Conservation (phyloP, 192 early-diverging fungal species). For the Mortierella alpina region DNA sequence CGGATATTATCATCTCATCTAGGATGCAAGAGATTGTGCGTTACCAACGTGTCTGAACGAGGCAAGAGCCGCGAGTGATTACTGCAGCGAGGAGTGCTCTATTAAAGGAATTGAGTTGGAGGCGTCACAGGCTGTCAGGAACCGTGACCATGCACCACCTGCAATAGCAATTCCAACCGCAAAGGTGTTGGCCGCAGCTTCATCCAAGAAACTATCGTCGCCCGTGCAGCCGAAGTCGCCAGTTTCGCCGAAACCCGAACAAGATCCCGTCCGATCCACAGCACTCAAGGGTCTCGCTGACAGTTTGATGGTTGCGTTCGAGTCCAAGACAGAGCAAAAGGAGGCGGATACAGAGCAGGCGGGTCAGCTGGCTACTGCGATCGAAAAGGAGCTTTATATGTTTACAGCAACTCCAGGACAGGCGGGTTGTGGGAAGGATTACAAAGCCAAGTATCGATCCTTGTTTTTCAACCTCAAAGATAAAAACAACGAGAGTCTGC, state of each 20-base stretch:
- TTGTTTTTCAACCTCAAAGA: slow-evolving; percentile 83
- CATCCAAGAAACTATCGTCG: slow-evolving; percentile 20
- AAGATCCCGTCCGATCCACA: slow-evolving; percentile 60
- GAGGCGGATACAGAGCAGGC: slow-evolving; percentile 43
- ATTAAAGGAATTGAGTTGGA: slow-evolving; percentile 57
- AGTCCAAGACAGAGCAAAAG: slow-evolving; percentile 1
- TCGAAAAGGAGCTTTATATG: slow-evolving; percentile 63
- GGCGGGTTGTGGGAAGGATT: slow-evolving; percentile 63
- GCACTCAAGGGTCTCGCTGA: slow-evolving; percentile 59
- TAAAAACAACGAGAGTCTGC: slow-evolving; percentile 81
- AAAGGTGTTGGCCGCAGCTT: slow-evolving; percentile 5
- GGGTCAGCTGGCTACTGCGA: slow-evolving; percentile 46
- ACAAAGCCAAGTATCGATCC: slow-evolving; percentile 85
- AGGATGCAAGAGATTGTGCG: slow-evolving; percentile 51
- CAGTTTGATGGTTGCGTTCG: slow-evolving; percentile 43
- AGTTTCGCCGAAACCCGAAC: slow-evolving; percentile 38
- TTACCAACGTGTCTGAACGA: slow-evolving; percentile 51
- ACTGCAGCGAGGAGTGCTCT: slow-evolving; percentile 59
- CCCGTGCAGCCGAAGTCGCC: slow-evolving; percentile 16
- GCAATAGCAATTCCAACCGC: slow-evolving; percentile 12
- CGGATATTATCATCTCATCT: neutral
- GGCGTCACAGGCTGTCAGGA: slow-evolving; percentile 37
- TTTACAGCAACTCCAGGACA: slow-evolving; percentile 58
- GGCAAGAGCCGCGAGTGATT: slow-evolving; percentile 52
- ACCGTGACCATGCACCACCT: slow-evolving; percentile 12